Percentiles rank a stretch among this genome's conserved stretches.
phyloP scores from a whole-genome alignment of 2,329 filamentous ascomycete species.

The Biscogniauxia marginata region DNA sequence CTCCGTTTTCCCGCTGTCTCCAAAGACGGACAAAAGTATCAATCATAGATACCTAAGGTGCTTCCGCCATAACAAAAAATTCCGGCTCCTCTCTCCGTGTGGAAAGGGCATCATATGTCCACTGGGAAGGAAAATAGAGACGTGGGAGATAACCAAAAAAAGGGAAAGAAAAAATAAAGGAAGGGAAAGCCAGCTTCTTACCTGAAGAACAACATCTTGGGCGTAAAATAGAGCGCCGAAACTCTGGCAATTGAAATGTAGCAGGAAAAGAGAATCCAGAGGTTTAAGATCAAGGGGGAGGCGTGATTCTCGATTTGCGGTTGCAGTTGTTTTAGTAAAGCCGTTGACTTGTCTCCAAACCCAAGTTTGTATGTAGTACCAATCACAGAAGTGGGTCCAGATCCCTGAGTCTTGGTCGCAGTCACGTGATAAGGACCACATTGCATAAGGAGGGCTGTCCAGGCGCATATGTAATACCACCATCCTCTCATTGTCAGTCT shows the following conservation, averaged over 20 bases:
- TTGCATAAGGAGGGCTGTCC: not conserved
- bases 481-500: not conserved
- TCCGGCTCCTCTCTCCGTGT: not conserved
- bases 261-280: not conserved
- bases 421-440: not conserved
- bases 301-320: not conserved
- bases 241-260: not conserved
- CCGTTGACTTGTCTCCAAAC: not conserved
- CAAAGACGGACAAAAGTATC: too few species aligned
- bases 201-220: constrained; percentile 24
- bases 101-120: not conserved
- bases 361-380: not conserved
- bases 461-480: not conserved
- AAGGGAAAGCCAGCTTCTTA: constrained; percentile 6
- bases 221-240: not conserved
- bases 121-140: not conserved
- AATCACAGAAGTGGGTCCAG: not conserved
- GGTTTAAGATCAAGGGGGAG: not conserved
- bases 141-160: too few species aligned
- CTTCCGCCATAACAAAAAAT: too few species aligned
- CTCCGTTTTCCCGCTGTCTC: too few species aligned
- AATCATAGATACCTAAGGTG: too few species aligned
- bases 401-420: not conserved
- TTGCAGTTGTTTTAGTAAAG: not conserved
- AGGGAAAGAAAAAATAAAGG: not conserved